Percentiles rank a stretch among this genome's conserved stretches.
Evolutionary conservation across 176 grass and related monocot genomes (phyloP).

Genomic region (Avena atlantica): DNA sequence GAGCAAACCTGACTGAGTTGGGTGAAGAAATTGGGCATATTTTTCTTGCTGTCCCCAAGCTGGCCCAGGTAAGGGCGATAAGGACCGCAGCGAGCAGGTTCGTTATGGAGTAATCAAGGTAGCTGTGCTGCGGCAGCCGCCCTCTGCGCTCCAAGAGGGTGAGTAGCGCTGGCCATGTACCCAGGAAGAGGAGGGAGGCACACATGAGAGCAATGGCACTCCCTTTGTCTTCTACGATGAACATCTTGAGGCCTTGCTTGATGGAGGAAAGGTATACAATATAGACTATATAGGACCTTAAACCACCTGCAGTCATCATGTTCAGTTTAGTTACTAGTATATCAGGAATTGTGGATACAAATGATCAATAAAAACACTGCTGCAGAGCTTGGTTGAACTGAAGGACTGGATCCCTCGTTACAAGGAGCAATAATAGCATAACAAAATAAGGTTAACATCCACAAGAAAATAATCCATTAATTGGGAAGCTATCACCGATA

Average conservation of each 20-base stretch:
- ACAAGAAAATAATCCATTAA: not conserved
- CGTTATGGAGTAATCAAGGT: constrained; percentile 78
- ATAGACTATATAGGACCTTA: not conserved
- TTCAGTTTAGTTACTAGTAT: not conserved
- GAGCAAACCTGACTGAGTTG: constrained; percentile 64
- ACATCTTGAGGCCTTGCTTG: constrained; percentile 52
- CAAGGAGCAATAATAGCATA: not conserved
- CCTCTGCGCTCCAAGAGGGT: constrained; percentile 69
- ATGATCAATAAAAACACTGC: not conserved
- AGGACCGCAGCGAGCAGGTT: constrained; percentile 66
- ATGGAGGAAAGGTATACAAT: not conserved
- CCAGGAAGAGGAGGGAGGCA: constrained; percentile 70
- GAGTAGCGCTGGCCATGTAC: constrained; percentile 75
- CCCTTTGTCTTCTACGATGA: constrained; percentile 65
- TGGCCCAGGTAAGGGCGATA: constrained; percentile 70
- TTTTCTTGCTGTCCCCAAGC: constrained; percentile 55
- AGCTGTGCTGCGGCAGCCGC: constrained; percentile 78
- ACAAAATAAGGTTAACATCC: not conserved
- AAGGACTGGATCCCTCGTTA: not conserved
- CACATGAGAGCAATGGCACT: constrained; percentile 79
- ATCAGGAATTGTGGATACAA: not conserved
- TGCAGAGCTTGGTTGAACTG: not conserved
- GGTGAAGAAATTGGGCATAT: constrained; percentile 72
- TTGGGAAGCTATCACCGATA: not conserved
- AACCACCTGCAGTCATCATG: constrained; percentile 24